Percentiles rank a stretch among this genome's conserved stretches.
Conservation (phyloP, 208 protist species). For the Acanthamoeba castellanii region DNA sequence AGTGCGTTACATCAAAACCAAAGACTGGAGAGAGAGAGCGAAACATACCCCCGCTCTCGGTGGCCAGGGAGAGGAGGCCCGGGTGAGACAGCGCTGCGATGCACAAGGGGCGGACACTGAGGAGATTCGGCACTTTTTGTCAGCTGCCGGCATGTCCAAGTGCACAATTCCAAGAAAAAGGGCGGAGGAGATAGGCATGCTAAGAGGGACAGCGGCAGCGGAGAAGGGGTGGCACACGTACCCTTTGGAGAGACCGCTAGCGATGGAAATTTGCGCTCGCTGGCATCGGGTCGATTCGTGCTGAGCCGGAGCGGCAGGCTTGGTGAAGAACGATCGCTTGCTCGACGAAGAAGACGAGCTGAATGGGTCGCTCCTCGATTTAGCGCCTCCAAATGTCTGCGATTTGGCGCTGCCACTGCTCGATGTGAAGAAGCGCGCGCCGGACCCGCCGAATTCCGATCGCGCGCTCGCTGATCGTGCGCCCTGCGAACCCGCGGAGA, state of each 20-base stretch:
- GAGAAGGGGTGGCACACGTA: neutral
- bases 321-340: slow-evolving; percentile 33
- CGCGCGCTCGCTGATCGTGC: neutral
- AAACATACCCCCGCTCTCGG: neutral
- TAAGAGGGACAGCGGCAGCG: neutral
- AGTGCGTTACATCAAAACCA: neutral
- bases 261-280: slow-evolving; percentile 42
- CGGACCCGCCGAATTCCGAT: neutral
- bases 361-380: neutral
- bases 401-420: neutral
- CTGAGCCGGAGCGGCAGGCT: neutral
- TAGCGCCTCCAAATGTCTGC: neutral
- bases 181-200: neutral
- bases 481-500: neutral
- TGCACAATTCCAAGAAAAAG: neutral
- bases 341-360: neutral
- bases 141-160: neutral
- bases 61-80: neutral
- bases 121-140: neutral
- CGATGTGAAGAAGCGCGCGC: neutral
- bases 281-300: slow-evolving; percentile 21
- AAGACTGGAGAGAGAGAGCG: neutral
- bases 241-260: neutral
- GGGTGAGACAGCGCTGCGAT: neutral
- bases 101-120: slow-evolving; percentile 17